Evolutionary conservation across 2,329 filamentous ascomycete species (phyloP).

Genomic region (Nemania sp.): DNA sequence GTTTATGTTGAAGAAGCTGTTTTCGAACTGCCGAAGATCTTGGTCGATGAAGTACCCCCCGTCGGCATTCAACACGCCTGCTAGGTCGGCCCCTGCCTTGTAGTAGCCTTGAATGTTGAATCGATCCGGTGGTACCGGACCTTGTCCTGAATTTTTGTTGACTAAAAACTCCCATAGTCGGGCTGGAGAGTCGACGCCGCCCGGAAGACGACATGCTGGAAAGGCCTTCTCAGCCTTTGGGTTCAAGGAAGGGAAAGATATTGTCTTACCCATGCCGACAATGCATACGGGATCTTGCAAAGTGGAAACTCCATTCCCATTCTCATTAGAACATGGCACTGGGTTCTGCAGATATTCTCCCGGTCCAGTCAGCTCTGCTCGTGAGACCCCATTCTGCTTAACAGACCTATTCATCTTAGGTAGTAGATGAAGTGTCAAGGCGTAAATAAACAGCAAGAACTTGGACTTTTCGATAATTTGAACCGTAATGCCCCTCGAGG

Average conservation of each 20-base stretch:
- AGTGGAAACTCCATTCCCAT: too few relatives aligned
- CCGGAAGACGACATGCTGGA: conserved; percentile 5
- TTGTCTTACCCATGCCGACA: background rate
- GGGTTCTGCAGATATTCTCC: too few relatives aligned
- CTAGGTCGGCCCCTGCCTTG: conserved; percentile 6
- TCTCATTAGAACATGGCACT: too few relatives aligned
- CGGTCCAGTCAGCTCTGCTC: too few relatives aligned
- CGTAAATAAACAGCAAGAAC: too few relatives aligned
- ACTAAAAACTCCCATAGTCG: conserved; percentile 21
- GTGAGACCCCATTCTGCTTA: too few relatives aligned
- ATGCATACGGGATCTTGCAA: background rate
- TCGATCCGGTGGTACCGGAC: background rate
- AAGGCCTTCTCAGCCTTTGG: background rate
- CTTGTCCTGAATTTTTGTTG: conserved; percentile 8
- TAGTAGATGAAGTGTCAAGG: too few relatives aligned
- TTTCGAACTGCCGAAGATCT: conserved; percentile 17
- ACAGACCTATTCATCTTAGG: too few relatives aligned
- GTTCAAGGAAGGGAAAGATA: background rate
- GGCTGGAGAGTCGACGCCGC: background rate
- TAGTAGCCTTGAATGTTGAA: conserved; percentile 27
- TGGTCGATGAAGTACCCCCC: conserved; percentile 35
- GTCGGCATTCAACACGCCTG: background rate
- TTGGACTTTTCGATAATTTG: too few relatives aligned
- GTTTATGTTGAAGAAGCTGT: conserved; percentile 20
- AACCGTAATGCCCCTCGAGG: too few relatives aligned